Evolutionary conservation across 805 yeast species (phyloP).

Genomic region (Yamadazyma scolyti): DNA sequence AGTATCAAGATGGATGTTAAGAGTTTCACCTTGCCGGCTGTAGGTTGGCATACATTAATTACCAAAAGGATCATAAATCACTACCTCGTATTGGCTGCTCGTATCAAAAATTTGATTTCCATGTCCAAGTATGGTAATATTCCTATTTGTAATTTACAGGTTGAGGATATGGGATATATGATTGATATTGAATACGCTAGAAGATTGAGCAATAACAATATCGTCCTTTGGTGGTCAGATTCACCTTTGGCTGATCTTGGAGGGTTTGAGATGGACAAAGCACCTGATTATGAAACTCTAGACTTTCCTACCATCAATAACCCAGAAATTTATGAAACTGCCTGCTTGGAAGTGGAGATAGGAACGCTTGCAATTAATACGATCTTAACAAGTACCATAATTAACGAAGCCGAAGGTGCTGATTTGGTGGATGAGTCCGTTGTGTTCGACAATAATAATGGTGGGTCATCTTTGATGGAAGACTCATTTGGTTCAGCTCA

Average conservation of each 20-base stretch:
- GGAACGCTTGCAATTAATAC: conserved; percentile 84
- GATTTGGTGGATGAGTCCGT: conserved; percentile 55
- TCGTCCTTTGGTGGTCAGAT: conserved; percentile 93
- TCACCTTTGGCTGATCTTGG: conserved; percentile 80
- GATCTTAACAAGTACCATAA: conserved; percentile 74
- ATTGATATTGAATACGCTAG: conserved; percentile 89
- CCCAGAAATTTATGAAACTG: conserved; percentile 74
- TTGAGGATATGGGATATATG: conserved; percentile 72
- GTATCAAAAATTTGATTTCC: conserved; percentile 64
- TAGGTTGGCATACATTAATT: conserved; percentile 77
- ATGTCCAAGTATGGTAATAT: conserved; percentile 71
- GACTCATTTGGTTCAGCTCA: conserved; percentile 82
- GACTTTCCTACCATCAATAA: conserved; percentile 70
- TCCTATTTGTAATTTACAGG: conserved; percentile 80
- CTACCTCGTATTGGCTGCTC: conserved; percentile 66
- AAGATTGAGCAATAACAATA: conserved; percentile 55
- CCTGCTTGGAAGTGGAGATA: conserved; percentile 74
- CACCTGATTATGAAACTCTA: conserved; percentile 52
- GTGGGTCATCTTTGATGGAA: conserved; percentile 58
- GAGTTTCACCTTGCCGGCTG: conserved; percentile 61
- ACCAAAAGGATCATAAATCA: conserved; percentile 65
- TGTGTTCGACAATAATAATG: conserved; percentile 32
- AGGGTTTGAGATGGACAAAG: conserved; percentile 64
- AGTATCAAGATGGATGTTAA: conserved; percentile 56
- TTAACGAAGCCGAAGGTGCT: conserved; percentile 86